Conservation (phyloP, 2,329 filamentous ascomycete species). For the Lanzia echinophila region DNA sequence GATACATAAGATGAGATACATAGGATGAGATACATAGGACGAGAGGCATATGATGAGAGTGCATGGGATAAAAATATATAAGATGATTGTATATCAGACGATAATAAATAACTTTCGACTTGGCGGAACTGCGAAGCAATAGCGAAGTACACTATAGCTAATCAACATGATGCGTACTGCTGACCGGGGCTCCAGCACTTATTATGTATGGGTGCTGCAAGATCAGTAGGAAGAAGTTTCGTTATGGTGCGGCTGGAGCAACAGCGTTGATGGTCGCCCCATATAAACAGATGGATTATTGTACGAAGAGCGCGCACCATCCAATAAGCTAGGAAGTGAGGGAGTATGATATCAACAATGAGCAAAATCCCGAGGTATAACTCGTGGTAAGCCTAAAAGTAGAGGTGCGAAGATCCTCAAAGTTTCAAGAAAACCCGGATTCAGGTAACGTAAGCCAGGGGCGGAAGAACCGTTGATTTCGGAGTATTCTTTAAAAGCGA, state of each 20-base stretch:
- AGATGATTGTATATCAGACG: too few species aligned
- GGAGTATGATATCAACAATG: too few species aligned
- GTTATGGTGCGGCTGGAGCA: neutral
- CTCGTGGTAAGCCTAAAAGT: neutral
- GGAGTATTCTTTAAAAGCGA: neutral
- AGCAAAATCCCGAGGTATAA: neutral
- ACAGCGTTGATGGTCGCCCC: neutral
- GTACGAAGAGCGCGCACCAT: neutral
- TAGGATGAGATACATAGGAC: too few species aligned
- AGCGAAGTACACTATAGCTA: neutral
- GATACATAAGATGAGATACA: too few species aligned
- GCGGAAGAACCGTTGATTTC: neutral
- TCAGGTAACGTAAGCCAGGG: constrained; percentile 20
- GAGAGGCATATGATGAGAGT: too few species aligned
- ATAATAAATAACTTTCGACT: neutral
- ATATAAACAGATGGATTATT: neutral
- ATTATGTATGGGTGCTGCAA: neutral
- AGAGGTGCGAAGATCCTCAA: constrained; percentile 2
- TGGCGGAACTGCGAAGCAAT: neutral
- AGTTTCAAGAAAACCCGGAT: constrained; percentile 31
- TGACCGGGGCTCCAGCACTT: neutral
- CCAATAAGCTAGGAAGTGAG: neutral
- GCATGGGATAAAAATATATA: too few species aligned
- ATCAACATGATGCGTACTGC: neutral
- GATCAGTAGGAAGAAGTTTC: neutral